Conservation (phyloP, 805 yeast species). For the Candida michaelii region DNA sequence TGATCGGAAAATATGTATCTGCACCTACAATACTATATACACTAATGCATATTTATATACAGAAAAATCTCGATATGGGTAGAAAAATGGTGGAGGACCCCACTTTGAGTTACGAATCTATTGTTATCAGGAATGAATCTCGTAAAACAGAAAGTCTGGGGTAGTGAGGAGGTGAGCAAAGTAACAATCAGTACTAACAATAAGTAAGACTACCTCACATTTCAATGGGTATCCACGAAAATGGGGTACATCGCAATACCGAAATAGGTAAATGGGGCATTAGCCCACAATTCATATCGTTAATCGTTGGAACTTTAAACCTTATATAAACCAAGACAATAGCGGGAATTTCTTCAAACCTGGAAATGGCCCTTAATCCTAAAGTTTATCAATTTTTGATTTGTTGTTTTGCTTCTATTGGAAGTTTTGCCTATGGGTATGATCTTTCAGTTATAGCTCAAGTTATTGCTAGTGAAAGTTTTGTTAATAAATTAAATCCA, state of each 20-base stretch:
- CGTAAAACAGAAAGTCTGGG: not conserved
- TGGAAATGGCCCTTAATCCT: slow-evolving; percentile 15
- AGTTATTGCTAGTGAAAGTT: slow-evolving; percentile 26
- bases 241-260: not conserved
- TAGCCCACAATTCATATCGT: not conserved
- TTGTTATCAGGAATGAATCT: slow-evolving; percentile 1
- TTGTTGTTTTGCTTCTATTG: slow-evolving; percentile 18
- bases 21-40: too few species aligned
- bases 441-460: slow-evolving; percentile 30
- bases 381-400: slow-evolving; percentile 17
- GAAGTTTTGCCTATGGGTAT: slow-evolving; percentile 25
- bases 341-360: not conserved
- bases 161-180: not conserved
- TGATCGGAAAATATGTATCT: too few species aligned
- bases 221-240: not conserved
- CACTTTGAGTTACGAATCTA: not conserved
- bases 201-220: too few species aligned
- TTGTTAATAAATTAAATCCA: slow-evolving; percentile 14
- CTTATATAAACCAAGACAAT: not conserved
- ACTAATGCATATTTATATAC: too few species aligned
- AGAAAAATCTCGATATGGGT: too few species aligned
- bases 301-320: not conserved
- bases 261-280: not conserved
- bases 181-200: too few species aligned
- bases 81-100: not conserved